phyloP scores from a whole-genome alignment of 2,329 filamentous ascomycete species.

The Cercospora brassicicola region DNA sequence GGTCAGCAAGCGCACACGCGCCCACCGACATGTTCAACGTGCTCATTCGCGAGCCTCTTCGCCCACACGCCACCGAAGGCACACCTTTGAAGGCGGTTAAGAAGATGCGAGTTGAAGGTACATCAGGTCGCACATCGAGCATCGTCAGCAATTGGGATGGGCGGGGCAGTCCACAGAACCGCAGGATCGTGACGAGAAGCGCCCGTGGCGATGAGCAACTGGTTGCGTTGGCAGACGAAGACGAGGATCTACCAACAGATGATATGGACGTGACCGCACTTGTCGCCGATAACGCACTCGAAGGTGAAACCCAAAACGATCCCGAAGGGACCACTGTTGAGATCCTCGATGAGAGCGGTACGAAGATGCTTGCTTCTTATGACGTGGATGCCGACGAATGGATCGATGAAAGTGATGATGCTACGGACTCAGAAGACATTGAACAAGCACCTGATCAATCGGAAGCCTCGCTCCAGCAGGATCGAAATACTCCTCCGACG shows the following conservation, averaged over 20 bases:
- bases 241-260: conserved; percentile 2
- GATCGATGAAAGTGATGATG: conserved; percentile 27
- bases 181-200: conserved; percentile 37
- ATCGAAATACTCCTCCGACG: background rate
- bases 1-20: conserved; percentile 1
- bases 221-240: conserved; percentile 29
- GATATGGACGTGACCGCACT: conserved; percentile 13
- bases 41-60: conserved; percentile 9
- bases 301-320: conserved; percentile 10
- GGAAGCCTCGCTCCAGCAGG: background rate
- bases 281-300: background rate
- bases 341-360: conserved; percentile 33
- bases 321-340: conserved; percentile 30
- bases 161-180: conserved; percentile 30
- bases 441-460: background rate
- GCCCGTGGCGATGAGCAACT: conserved; percentile 22
- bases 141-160: conserved; percentile 34
- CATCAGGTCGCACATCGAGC: conserved; percentile 17
- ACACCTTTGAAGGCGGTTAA: conserved; percentile 48
- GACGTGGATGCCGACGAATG: conserved; percentile 29
- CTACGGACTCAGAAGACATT: background rate
- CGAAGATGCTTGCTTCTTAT: conserved; percentile 13
- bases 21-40: conserved; percentile 14
- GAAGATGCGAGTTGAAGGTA: conserved; percentile 42
- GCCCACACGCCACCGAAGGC: conserved; percentile 15